phyloP scores from a whole-genome alignment of 208 protist species.

The Trypanosoma congolense region DNA sequence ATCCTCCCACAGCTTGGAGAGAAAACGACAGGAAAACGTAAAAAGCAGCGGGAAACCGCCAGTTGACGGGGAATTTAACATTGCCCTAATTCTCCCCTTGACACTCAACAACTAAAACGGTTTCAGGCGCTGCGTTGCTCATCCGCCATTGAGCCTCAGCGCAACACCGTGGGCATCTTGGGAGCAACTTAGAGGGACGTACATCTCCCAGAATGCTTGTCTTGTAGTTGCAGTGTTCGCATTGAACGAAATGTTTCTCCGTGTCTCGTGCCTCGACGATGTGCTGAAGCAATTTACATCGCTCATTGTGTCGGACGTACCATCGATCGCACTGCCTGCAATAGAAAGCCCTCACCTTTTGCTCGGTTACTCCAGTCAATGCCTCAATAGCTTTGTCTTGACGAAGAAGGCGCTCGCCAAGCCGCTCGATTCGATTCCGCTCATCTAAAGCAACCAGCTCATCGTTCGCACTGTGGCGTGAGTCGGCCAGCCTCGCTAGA shows the following conservation, averaged over 20 bases:
- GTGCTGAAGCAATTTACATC: constrained; percentile 51
- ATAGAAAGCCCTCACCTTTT: constrained; percentile 48
- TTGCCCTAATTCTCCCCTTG: background rate
- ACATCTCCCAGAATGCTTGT: constrained; percentile 63
- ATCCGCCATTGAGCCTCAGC: constrained; percentile 35
- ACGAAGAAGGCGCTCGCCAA: constrained; percentile 43
- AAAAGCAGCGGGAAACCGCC: too few species aligned
- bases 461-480: constrained; percentile 46
- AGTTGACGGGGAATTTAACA: too few species aligned
- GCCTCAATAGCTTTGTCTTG: constrained; percentile 54
- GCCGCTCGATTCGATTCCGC: constrained; percentile 29
- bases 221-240: constrained; percentile 71
- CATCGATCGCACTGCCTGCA: constrained; percentile 63
- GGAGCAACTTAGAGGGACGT: constrained; percentile 49
- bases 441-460: constrained; percentile 38
- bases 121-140: constrained; percentile 58
- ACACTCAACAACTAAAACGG: background rate
- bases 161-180: constrained; percentile 61
- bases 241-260: constrained; percentile 62
- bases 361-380: constrained; percentile 46
- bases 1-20: too few species aligned
- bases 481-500: constrained; percentile 31
- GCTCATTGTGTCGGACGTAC: constrained; percentile 43
- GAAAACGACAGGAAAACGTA: too few species aligned
- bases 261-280: constrained; percentile 37